Percentiles rank a stretch among this genome's conserved stretches.
Evolutionary conservation across 106 monocot genomes (phyloP).

Genomic region (Dendrobium chrysotoxum): DNA sequence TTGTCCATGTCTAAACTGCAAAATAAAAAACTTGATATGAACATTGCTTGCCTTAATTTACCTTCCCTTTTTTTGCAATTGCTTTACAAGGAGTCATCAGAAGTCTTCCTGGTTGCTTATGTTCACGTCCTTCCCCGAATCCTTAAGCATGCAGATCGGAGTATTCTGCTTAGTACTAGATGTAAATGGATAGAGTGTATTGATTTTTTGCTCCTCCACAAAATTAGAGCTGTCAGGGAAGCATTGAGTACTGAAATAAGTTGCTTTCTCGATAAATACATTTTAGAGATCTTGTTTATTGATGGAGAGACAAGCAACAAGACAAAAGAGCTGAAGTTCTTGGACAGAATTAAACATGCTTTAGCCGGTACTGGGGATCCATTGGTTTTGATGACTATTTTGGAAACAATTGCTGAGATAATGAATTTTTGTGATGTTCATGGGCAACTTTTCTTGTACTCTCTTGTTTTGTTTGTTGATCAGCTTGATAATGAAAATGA

Average conservation of each 20-base stretch:
- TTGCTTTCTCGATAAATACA: constrained; percentile 48
- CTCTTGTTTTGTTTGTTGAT: constrained; percentile 68
- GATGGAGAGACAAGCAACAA: constrained; percentile 22
- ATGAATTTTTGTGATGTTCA: constrained; percentile 54
- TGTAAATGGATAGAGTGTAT: constrained; percentile 67
- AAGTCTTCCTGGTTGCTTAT: constrained; percentile 36
- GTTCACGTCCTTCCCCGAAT: constrained; percentile 63
- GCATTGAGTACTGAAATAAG: constrained; percentile 60
- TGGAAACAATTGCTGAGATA: constrained; percentile 55
- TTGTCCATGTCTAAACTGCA: constrained; percentile 29
- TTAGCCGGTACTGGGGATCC: constrained; percentile 48
- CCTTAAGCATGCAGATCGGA: constrained; percentile 48
- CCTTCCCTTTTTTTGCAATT: constrained; percentile 61
- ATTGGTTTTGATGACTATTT: constrained; percentile 58
- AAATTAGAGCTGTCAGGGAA: constrained; percentile 67
- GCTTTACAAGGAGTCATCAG: constrained; percentile 42
- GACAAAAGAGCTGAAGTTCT: constrained; percentile 48
- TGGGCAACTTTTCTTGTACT: constrained; percentile 48
- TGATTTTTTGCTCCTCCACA: constrained; percentile 64
- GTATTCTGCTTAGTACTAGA: constrained; percentile 34
- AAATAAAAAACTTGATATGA: constrained; percentile 9
- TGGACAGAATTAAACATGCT: constrained; percentile 62
- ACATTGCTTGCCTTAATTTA: constrained; percentile 23
- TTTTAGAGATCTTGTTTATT: constrained; percentile 50
- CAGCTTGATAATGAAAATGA: constrained; percentile 66